Conservation (phyloP, 2,329 filamentous ascomycete species). For the Verticillium longisporum region DNA sequence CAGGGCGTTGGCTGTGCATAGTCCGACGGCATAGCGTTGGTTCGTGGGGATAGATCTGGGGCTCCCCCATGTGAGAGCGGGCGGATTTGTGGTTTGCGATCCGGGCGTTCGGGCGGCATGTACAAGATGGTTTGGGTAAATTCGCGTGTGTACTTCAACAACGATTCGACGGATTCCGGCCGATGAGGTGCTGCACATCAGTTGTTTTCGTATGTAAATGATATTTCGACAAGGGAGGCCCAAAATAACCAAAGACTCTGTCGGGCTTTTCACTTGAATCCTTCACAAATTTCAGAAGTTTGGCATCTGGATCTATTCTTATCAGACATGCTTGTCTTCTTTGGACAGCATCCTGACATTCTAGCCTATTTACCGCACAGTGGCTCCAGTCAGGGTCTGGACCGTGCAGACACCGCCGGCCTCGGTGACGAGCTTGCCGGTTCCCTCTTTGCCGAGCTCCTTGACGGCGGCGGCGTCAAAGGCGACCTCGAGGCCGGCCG, state of each 20-base stretch:
- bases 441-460: slow-evolving; percentile 63
- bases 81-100: not conserved
- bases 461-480: slow-evolving; percentile 78
- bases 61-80: not conserved
- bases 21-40: not conserved
- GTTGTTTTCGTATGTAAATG: too few species aligned
- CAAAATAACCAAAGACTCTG: too few species aligned
- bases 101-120: not conserved
- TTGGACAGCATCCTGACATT: not conserved
- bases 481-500: slow-evolving; percentile 68
- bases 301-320: not conserved
- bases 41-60: not conserved
- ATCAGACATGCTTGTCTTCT: not conserved
- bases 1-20: not conserved
- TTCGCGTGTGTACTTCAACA: not conserved
- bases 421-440: slow-evolving; percentile 66
- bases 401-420: slow-evolving; percentile 78
- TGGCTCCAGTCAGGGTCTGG: slow-evolving; percentile 69
- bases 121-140: not conserved
- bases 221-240: too few species aligned
- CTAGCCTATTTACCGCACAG: slow-evolving; percentile 59
- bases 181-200: not conserved
- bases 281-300: too few species aligned
- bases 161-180: not conserved
- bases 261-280: too few species aligned